phyloP scores from a whole-genome alignment of 2,329 filamentous ascomycete species.

The Cordyceps cateniannulata region DNA sequence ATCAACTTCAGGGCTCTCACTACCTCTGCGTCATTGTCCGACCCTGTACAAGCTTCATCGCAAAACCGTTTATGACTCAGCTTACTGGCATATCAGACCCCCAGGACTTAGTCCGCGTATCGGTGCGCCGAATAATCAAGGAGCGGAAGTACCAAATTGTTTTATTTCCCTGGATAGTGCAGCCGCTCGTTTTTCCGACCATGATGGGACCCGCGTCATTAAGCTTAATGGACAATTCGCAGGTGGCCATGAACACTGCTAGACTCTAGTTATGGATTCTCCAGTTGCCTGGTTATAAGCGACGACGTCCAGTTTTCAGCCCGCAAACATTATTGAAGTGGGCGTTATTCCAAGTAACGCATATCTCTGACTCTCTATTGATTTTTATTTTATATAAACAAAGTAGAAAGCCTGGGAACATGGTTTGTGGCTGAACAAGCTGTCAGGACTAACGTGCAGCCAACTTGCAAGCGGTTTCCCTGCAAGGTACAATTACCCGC shows the following conservation, averaged over 20 bases:
- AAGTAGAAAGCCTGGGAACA: not conserved
- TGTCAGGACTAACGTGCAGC: not conserved
- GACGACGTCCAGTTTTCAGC: too few species aligned
- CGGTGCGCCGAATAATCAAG: not conserved
- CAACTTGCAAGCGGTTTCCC: not conserved
- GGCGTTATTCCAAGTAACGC: not conserved
- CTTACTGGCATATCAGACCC: not conserved
- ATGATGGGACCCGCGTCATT: not conserved
- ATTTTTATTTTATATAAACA: not conserved
- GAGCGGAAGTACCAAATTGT: not conserved
- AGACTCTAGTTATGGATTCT: too few species aligned
- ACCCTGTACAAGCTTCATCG: too few species aligned
- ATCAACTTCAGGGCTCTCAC: not conserved
- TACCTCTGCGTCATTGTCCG: not conserved
- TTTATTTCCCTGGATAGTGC: not conserved
- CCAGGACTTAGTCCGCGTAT: not conserved
- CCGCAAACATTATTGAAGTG: not conserved
- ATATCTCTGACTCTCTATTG: not conserved
- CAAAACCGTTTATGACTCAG: slow-evolving; percentile 4
- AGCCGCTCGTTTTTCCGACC: not conserved
- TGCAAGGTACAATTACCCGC: not conserved
- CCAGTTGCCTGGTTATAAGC: too few species aligned
- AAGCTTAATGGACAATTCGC: not conserved
- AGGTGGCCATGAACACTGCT: not conserved
- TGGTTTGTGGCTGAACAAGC: not conserved